Base-by-base conservation (phyloP, 352 stramenopile genomes). In the Peronospora farinosa region DNA sequence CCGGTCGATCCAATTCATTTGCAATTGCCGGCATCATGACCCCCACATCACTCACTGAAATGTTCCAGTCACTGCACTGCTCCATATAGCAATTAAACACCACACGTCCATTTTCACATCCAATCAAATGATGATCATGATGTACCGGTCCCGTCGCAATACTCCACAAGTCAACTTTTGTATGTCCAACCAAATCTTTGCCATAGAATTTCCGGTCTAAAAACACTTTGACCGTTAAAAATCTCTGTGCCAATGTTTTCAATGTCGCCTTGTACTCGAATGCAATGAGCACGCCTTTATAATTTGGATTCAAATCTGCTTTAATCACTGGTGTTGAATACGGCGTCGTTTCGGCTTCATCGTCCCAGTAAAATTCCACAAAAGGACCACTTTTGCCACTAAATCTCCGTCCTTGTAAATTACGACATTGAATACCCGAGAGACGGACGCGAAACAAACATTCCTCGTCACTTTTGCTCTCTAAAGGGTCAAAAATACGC, bases 1-100 rank as follows among this genome's bases (percentile, higher is more conserved):
- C 84, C 2, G 84, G 84, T 10, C 84, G 75, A 40, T 94, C 84
- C n/a, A 94, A 49, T 51, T 94, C 84, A 47, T 94, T 92, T 11
- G 81, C 74, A 52, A 94, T 91, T 11, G 79, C 81, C 0, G 84
- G 84, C 84, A 94, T 94, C 78, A 94, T 92, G 15, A 94, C 72
- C 2, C 81, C 84, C 5, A 94, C 76, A 41, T 94, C 81, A 47
- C 84, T 94, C 36, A 94, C 81, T 0, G 75, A 88, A 49, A 94
- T 94, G 46, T 89, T 91, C 84, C 84, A 94, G 37, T 92, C 80
- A 60, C 73, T 91, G 59, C 84, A 94, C 51, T 95, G 84, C 48
- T 95, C 84, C 84, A 95, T 95, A 67, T 95, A 95, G 62, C 81
- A 92, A 43, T 95, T 95, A 62, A 95, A 95, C 40, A 95, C 84